Percentiles rank a stretch among this genome's conserved stretches.
These are phyloP conservation scores for Periconia sp. DNA, from an alignment of 2,329 filamentous ascomycete genomes.

Conservation along the genomic window DNA sequence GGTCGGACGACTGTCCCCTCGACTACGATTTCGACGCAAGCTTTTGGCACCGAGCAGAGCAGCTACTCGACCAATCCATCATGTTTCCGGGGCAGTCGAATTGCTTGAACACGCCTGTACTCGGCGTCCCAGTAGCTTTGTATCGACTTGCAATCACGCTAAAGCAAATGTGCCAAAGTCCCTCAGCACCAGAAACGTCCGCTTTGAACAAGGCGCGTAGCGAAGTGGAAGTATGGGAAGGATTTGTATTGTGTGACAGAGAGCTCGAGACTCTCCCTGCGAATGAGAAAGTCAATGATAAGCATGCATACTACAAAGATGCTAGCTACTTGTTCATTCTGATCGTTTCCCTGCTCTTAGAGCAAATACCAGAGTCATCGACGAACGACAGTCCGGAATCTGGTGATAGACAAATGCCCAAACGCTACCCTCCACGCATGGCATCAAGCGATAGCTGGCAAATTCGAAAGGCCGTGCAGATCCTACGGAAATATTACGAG, in stretches of 20 bases:
- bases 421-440: slow-evolving; percentile 3
- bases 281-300: background rate
- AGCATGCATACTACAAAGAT: slow-evolving; percentile 14
- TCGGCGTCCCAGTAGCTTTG: slow-evolving; percentile 18
- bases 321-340: slow-evolving; percentile 18
- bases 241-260: slow-evolving; percentile 10
- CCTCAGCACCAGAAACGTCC: background rate
- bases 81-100: slow-evolving; percentile 16
- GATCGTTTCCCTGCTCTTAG: slow-evolving; percentile 19
- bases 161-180: slow-evolving; percentile 15
- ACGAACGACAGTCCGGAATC: background rate
- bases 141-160: slow-evolving; percentile 19
- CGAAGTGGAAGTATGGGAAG: slow-evolving; percentile 21
- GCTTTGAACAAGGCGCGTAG: slow-evolving; percentile 5
- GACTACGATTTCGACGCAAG: slow-evolving; percentile 16
- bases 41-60: slow-evolving; percentile 21
- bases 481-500: slow-evolving; percentile 8
- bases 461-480: slow-evolving; percentile 12
- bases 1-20: slow-evolving; percentile 16
- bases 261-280: slow-evolving; percentile 8
- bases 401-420: background rate
- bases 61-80: slow-evolving; percentile 8
- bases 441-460: slow-evolving; percentile 15
- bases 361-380: slow-evolving; percentile 5
- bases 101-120: slow-evolving; percentile 22